Conservation (phyloP, 805 yeast species). For the Sugiyamaella valdiviana region DNA sequence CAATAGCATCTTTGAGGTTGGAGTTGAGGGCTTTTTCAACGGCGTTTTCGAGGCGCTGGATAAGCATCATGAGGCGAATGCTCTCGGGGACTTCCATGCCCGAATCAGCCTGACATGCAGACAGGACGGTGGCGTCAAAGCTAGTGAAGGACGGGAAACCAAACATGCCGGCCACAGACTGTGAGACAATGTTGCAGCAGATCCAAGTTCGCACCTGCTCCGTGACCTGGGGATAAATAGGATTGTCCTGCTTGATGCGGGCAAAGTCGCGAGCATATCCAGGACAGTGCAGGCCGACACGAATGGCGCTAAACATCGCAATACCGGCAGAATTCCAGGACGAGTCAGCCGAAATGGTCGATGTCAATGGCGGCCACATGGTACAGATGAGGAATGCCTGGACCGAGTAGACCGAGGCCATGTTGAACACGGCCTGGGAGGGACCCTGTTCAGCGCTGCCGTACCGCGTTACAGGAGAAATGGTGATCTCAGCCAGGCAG, state of each 20-base stretch:
- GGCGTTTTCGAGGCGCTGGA: constrained; percentile 82
- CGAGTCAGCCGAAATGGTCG: constrained; percentile 90
- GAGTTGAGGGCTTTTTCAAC: constrained; percentile 70
- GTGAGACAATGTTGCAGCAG: constrained; percentile 85
- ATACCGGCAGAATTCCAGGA: constrained; percentile 94
- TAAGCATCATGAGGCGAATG: constrained; percentile 69
- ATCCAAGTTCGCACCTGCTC: constrained; percentile 92
- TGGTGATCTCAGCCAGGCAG: constrained; percentile 78
- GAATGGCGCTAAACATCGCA: constrained; percentile 85
- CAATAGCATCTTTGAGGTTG: constrained; percentile 59
- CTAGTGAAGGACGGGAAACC: constrained; percentile 93
- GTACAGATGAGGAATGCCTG: constrained; percentile 87
- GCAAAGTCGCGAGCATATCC: constrained; percentile 49
- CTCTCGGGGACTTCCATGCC: constrained; percentile 41
- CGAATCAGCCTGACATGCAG: constrained; percentile 46
- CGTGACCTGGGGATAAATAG: constrained; percentile 35
- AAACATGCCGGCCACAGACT: constrained; percentile 82
- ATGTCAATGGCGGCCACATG: constrained; percentile 93
- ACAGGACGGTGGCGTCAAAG: constrained; percentile 64
- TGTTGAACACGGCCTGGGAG: constrained; percentile 69
- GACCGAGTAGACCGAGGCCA: constrained; percentile 86
- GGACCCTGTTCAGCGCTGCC: constrained; percentile 29
- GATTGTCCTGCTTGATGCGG: constrained; percentile 41
- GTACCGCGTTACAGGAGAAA: constrained; percentile 82
- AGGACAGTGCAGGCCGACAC: constrained; percentile 85